Conservation (phyloP, 805 yeast species). For the Lipomyces orientalis region DNA sequence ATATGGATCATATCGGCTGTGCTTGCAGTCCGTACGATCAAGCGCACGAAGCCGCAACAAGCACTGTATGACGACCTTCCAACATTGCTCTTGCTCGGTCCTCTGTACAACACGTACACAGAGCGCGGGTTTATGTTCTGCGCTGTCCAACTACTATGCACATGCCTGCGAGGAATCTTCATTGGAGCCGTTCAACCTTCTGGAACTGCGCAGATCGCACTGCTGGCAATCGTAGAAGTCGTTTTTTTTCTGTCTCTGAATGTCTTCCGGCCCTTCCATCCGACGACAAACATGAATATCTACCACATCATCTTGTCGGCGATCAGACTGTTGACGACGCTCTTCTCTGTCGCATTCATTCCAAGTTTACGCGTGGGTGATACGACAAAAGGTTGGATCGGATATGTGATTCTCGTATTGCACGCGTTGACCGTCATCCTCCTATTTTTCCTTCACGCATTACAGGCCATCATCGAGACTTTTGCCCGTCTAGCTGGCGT, state of each 20-base stretch:
- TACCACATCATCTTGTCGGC: constrained; percentile 35
- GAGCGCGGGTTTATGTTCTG: constrained; percentile 38
- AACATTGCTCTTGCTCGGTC: constrained; percentile 42
- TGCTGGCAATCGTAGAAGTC: constrained; percentile 43
- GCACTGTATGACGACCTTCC: constrained; percentile 42
- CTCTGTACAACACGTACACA: constrained; percentile 44
- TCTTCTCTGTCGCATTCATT: constrained; percentile 43
- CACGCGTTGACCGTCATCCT: constrained; percentile 43
- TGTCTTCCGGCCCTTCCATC: constrained; percentile 41
- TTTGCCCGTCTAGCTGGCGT: constrained; percentile 29
- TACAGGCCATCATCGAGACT: constrained; percentile 42
- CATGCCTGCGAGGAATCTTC: constrained; percentile 43
- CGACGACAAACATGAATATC: constrained; percentile 42
- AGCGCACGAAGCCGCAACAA: constrained; percentile 35
- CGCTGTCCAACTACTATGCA: constrained; percentile 31
- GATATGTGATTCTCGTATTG: constrained; percentile 43
- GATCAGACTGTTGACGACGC: constrained; percentile 37
- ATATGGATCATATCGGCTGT: constrained; percentile 40
- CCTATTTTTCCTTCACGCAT: constrained; percentile 41
- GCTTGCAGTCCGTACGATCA: constrained; percentile 25
- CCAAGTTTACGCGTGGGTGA: constrained; percentile 35
- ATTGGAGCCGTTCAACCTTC: constrained; percentile 45
- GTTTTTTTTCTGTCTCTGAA: constrained; percentile 35
- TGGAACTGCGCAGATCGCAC: constrained; percentile 46
- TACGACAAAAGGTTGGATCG: constrained; percentile 43